These are phyloP conservation scores for Venturia aucupariae DNA, from an alignment of 2,329 filamentous ascomycete species.

Conservation along the genomic window DNA sequence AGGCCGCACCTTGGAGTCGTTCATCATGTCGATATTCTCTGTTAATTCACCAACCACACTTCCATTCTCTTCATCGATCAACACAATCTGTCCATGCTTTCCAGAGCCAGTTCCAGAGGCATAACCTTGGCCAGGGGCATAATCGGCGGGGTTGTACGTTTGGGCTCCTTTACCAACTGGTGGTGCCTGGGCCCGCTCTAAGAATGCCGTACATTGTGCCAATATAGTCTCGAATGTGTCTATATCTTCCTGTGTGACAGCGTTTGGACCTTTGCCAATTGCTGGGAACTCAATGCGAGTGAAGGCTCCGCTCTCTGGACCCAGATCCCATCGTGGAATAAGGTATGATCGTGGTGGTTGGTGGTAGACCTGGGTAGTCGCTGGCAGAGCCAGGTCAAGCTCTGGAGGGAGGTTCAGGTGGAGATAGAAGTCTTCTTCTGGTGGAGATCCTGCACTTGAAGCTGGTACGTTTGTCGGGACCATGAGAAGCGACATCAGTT, in stretches of 20 bases:
- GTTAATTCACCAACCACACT: constrained; percentile 88
- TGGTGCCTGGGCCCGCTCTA: constrained; percentile 68
- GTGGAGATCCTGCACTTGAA: constrained; percentile 40
- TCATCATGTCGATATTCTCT: constrained; percentile 70
- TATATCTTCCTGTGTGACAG: constrained; percentile 77
- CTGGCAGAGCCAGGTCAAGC: constrained; percentile 84
- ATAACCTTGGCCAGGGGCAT: constrained; percentile 71
- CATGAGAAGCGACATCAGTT: constrained; percentile 91
- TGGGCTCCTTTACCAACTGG: constrained; percentile 25
- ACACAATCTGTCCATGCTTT: constrained; percentile 67
- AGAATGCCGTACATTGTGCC: constrained; percentile 93
- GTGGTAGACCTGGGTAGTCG: constrained; percentile 95
- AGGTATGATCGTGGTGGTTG: constrained; percentile 88
- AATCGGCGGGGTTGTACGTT: constrained; percentile 72
- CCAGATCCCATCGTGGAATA: constrained; percentile 90
- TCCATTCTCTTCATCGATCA: constrained; percentile 92
- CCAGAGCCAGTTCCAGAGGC: constrained; percentile 33
- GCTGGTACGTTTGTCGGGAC: constrained; percentile 75
- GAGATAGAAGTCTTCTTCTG: constrained; percentile 82
- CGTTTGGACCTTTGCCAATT: constrained; percentile 52
- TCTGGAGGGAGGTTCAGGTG: constrained; percentile 91
- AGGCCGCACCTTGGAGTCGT: constrained; percentile 63
- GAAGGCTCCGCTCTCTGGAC: constrained; percentile 79
- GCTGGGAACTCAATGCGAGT: constrained; percentile 85
- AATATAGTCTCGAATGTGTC: constrained; percentile 97